Base-by-base conservation (phyloP, 345 rosid species). In the Iberis pinnata region DNA sequence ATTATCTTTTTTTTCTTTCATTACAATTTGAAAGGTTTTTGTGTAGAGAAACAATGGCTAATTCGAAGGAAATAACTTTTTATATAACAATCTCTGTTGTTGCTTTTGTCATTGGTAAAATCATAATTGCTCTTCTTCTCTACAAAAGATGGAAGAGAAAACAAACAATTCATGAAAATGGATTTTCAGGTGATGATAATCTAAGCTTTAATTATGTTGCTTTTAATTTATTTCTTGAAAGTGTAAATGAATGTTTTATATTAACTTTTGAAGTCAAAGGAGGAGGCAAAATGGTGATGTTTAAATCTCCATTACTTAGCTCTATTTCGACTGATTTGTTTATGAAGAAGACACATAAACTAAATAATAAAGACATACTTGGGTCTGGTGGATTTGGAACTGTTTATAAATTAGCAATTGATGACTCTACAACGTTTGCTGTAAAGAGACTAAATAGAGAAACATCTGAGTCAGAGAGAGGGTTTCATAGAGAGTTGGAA, bases 331-430 rank as follows among this genome's bases (percentile, higher is more conserved):
- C 83, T 0, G 76, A 82, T 12, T 56, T 70, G 43, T 51, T 89
- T 55, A 45, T 84, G 69, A 76, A 82, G 78, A 82, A 76, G 70
- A 74, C 78, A 16, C 60, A 72, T 41, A 86, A 84, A 55, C 25
- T 82, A 61, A 80, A 70, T 64, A 82, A 64, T 78, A 78, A 78
- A 63, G 98, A 84, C 74, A 75, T 86, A 50, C 77, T 86, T 12
- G 96, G 97, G 1, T 74, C 80, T 0, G 97, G 94, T 27, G 94
- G 94, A 14, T 75, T 60, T 0, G 97, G 98, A 42, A 84, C 85
- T 1, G 98, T 90, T 20, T 82, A 86, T 65, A 74, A 53, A 61
- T 58, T 80, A 78, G 53, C 29, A 12, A 55, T 90, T 20, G 70
- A 73, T 50, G 80, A 86, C 8, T 73, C 80, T 9, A 46, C 60